Base-by-base conservation (phyloP, 257 asterid genomes). In the Solanum appendiculatum region DNA sequence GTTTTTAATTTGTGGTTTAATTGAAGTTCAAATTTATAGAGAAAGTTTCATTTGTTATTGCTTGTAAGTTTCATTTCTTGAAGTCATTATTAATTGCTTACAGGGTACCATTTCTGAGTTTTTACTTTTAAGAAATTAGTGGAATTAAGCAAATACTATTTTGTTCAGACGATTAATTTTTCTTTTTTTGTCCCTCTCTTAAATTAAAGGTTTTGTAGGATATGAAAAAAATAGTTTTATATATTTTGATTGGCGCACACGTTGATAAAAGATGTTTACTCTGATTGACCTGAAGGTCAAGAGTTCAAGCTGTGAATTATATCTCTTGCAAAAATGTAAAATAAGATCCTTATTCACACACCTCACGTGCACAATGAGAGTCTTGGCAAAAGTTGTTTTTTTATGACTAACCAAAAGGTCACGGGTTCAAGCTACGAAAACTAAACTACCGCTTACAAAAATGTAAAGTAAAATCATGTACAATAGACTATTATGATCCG, bases 351-450 rank as follows among this genome's bases (percentile, higher is more conserved):
- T 51, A 51, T 51, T 5, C 9, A 6, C 9, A 6, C 9, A 51
- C 10, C n/a, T 1, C 21, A 18, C 8, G 9, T 2, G 18, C 3
- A n/a, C n/a, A n/a, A n/a, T n/a, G n/a, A n/a, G 42, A 31, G 25
- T 33, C 37, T 0, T 16, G 14, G 25, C 14, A 7, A 31, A 31
- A 69, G 42, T 31, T 16, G 13, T 31, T 31, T 7, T 31, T 3
- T 1, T 7, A 3, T 1, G 1, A 0, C 14, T 16, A 3, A 7
- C 1, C 2, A 23, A 0, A 75, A 23, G 3, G 0, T 40, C 4
- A 75, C 0, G 1, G 1, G 7, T n/a, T 40, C 1, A 75, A 75
- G 23, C 2, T 75, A 0, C 1, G 33, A 15, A 74, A 74, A 74
- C 5, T 56, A 56, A 54, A 7, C 5, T 10, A 37, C 3, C 11